phyloP scores from a whole-genome alignment of 495 filamentous ascomycete genomes.

The Tuber brumale region DNA sequence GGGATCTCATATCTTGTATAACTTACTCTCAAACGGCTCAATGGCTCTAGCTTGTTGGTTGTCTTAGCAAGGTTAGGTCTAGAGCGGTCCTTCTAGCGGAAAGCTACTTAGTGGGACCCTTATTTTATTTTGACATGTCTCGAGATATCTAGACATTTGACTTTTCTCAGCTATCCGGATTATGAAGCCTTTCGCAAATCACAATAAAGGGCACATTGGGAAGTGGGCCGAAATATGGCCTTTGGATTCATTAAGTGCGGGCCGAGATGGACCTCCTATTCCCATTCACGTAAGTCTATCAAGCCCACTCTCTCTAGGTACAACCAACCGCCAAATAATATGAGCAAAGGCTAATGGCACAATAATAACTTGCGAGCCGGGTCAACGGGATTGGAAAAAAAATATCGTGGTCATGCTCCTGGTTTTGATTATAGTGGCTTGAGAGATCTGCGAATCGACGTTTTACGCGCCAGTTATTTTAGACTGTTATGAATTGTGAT shows the following conservation, averaged over 20 bases:
- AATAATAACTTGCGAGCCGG: not conserved
- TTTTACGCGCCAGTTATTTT: not conserved
- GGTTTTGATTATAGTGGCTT: not conserved
- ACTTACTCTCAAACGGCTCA: not conserved
- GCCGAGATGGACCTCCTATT: not conserved
- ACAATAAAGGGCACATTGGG: not conserved
- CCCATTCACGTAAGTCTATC: not conserved
- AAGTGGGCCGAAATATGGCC: not conserved
- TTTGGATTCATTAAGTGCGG: not conserved
- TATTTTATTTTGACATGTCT: not conserved
- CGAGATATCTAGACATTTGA: not conserved
- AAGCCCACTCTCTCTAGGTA: not conserved
- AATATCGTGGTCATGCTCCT: not conserved
- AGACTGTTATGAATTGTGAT: not conserved
- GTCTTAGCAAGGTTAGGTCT: not conserved
- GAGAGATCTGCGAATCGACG: not conserved
- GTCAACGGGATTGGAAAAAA: not conserved
- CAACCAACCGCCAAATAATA: not conserved
- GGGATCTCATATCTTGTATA: not conserved
- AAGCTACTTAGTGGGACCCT: not conserved
- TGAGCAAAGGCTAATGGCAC: not conserved
- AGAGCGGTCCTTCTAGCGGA: not conserved
- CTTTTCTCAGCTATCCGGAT: not conserved
- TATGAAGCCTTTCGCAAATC: not conserved
- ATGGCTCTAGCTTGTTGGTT: not conserved